Evolutionary conservation across 1,284 basidiomycete genomes (phyloP).

Genomic region (Ceratobasidium sp.): DNA sequence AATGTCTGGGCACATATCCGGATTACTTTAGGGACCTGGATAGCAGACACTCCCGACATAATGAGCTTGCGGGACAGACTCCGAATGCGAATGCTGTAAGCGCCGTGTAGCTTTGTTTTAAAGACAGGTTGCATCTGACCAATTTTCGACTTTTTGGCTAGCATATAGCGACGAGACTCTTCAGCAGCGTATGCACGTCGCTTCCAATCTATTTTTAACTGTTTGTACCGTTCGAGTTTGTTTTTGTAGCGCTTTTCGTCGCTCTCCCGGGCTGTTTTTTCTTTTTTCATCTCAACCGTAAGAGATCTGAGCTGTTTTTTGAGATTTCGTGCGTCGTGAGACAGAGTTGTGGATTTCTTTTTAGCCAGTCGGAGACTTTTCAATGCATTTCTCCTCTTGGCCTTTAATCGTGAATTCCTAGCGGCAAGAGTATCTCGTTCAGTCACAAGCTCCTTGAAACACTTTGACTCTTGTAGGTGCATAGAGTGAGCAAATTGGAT

Average conservation of each 20-base stretch:
- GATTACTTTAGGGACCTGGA: conserved; percentile 27
- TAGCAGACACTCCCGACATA: conserved; percentile 23
- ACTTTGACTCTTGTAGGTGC: no score
- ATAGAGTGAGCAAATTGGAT: no score
- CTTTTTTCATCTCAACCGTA: no score
- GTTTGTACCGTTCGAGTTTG: not conserved
- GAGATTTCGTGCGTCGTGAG: no score
- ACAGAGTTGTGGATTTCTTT: no score
- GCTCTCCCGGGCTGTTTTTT: no score
- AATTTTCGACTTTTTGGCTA: conserved; percentile 9
- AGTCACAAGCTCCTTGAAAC: no score
- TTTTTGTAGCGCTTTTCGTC: not conserved
- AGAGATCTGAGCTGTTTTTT: no score
- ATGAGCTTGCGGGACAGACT: conserved; percentile 17
- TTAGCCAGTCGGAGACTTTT: no score
- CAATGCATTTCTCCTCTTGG: no score
- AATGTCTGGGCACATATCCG: conserved; percentile 19
- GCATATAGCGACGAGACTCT: conserved; percentile 30
- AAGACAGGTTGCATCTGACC: not conserved
- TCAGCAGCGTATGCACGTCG: conserved; percentile 8
- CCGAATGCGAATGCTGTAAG: conserved; percentile 1
- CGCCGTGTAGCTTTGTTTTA: not conserved
- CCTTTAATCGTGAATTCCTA: no score
- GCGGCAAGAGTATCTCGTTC: no score
- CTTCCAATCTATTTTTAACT: conserved; percentile 1